Base-by-base conservation (phyloP, 2,329 filamentous ascomycete genomes). In the Acrocalymma vagum region DNA sequence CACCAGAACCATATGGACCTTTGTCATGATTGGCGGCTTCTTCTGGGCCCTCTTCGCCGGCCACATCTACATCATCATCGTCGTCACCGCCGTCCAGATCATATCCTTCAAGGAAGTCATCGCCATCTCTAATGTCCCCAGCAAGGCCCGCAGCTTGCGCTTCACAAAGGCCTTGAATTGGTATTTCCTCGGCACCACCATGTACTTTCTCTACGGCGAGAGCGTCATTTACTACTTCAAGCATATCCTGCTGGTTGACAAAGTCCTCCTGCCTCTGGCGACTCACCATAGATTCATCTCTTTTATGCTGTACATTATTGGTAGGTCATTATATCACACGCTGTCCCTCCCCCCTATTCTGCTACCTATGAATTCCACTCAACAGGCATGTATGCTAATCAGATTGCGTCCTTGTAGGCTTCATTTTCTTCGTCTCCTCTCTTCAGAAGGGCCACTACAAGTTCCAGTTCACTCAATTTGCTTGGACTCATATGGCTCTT, bases 171-270 rank as follows among this genome's bases (percentile, higher is more conserved):
- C 90, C 55, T 78, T 99, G 60, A 97, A 97, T 73, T 99, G 94
- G 94, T 99, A 99, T 73, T 99, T 95, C 78, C 81, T 99, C 38
- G 94, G 91, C n/a, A 90, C 89, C 17, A 96, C 93, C 57, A 97
- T 99, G 93, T 99, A 99, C 78, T 99, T 96, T 61, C 79, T 99
- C 34, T 99, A 99, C 68, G 94, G 94, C 65, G 94, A 99, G 75
- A 96, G 90, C 62, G 93, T 99, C 65, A 96, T 99, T 64, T 99
- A 99, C 77, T 99, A 99, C 75, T 99, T 99, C 76, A 99, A 99
- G 80, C 94, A 99, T 69, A 93, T 99, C 55, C 85, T 99, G 28
- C 77, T 99, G 44, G 92, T 99, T 29, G 94, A 99, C 73, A 90
- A 88, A 71, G 88, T 97, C 29, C 78, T 99, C 48, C 78, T 96